These are phyloP conservation scores for Venturia aucupariae DNA, from an alignment of 2,329 filamentous ascomycete genomes.

Conservation along the genomic window DNA sequence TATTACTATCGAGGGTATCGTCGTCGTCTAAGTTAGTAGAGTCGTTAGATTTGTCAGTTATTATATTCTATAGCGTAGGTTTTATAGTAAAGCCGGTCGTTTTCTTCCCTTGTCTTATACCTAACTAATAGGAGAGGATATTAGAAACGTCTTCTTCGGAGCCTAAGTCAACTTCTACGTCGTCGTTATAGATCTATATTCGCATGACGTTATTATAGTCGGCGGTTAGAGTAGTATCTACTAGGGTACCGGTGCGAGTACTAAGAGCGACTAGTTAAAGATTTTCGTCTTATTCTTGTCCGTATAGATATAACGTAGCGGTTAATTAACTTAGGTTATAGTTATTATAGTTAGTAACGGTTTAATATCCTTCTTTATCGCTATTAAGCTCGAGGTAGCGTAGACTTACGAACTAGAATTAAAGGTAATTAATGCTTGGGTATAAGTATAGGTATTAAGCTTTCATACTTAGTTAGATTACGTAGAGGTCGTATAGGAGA, in stretches of 20 bases:
- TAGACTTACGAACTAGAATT: background rate
- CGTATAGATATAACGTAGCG: background rate
- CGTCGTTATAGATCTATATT: conserved; percentile 7
- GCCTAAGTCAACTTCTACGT: background rate
- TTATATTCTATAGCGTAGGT: background rate
- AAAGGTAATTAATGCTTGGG: background rate
- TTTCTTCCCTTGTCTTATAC: background rate
- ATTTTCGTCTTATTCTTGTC: background rate
- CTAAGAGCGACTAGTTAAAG: background rate
- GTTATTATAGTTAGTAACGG: no score
- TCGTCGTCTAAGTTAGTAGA: background rate
- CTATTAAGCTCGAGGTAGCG: no score
- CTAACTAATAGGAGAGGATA: background rate
- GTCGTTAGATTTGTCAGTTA: background rate
- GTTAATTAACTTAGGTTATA: no score
- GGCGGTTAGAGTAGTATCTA: background rate
- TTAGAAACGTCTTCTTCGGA: background rate
- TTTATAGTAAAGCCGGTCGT: background rate
- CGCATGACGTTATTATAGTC: background rate
- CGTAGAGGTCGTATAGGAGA: background rate
- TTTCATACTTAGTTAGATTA: background rate
- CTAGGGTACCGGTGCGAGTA: background rate
- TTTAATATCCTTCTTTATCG: no score
- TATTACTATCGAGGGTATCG: background rate
- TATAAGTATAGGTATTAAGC: background rate